Base-by-base conservation (phyloP, 768 basidiomycete species). In the Boletus coccyginus region DNA sequence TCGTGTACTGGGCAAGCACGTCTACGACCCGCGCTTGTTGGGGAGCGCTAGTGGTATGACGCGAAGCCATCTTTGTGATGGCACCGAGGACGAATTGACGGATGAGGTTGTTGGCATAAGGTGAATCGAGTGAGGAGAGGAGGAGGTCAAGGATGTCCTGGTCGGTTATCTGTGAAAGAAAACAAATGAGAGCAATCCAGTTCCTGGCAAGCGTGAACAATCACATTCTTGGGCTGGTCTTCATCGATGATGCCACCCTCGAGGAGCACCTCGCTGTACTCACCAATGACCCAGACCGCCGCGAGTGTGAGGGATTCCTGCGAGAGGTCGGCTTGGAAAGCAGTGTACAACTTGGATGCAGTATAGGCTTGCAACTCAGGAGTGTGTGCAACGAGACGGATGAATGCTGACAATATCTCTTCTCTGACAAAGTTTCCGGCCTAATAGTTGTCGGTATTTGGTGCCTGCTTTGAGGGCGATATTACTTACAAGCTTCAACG, bases 341-440 rank as follows among this genome's bases (percentile, higher is more conserved):
- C 90, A 5, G 86, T 79, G 69, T 92, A 98, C 11, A 99, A 75
- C 66, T 91, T 91, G 50, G 94, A 96, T 7, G 93, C 85, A 1
- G 94, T 97, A 72, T 99, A 98, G 3, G 87, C 86, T 73, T 99
- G 97, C 21, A 99, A 78, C 69, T 99, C 97, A 1, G 96, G 94
- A 0, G 97, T 98, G 70, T 99, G 94, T 29, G 92, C 92, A 0
- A 98, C 94, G 31, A 99, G 83, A 27, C 97, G 88, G 62, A 99
- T 92, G 73, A 99, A 99, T 2, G 90, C 86, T 0, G 96, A 92
- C 19, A 98, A 73, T 43, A 98, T 92, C 70, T 99, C 97, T 72
- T 98, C 97, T 59, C 94, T 82, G 21, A 99, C 96, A 64, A 92
- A 98, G 74, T 99, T 98, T 39, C 97, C 97, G 19, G 97, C 96